A percentile compares a stretch with the other conserved stretches of the same genome.
Evolutionary conservation across 2,329 filamentous ascomycete species (phyloP).

Genomic region (Aspergillus eucalypticola): DNA sequence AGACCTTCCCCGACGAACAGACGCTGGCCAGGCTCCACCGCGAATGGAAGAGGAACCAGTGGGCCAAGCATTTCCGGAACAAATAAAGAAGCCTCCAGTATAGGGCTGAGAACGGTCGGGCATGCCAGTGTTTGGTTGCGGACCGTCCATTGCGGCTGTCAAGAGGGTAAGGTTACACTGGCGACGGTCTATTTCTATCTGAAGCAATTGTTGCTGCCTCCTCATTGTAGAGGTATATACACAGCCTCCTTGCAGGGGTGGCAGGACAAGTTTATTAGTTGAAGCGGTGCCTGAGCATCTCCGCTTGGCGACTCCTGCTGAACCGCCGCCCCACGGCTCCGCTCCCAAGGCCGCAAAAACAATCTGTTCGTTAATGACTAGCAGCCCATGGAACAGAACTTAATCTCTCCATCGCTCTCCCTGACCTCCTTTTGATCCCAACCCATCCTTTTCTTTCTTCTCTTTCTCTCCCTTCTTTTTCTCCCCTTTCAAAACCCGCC

Average conservation of each 20-base stretch:
- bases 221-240: not conserved
- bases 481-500: constrained; percentile 7
- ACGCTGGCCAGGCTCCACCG: not conserved
- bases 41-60: constrained; percentile 10
- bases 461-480: not conserved
- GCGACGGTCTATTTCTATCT: not conserved
- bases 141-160: not conserved
- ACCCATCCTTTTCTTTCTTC: not conserved
- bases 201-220: not conserved
- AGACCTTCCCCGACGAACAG: not conserved
- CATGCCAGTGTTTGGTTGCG: not conserved
- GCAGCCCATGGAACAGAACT: constrained; percentile 13
- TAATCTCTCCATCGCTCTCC: constrained; percentile 8
- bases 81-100: constrained; percentile 1
- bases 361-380: constrained; percentile 10
- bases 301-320: constrained; percentile 15
- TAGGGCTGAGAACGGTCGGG: constrained; percentile 5
- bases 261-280: not conserved
- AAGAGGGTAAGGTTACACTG: not conserved
- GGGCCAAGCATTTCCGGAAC: constrained; percentile 7
- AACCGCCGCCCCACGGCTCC: constrained; percentile 18
- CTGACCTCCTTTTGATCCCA: constrained; percentile 5
- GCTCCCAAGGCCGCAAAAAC: constrained; percentile 12
- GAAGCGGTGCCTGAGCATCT: not conserved
- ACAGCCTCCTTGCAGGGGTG: not conserved